Percentiles rank a stretch among this genome's conserved stretches.
Conservation (phyloP, 495 filamentous ascomycete genomes). For the Penicillium bovifimosum region DNA sequence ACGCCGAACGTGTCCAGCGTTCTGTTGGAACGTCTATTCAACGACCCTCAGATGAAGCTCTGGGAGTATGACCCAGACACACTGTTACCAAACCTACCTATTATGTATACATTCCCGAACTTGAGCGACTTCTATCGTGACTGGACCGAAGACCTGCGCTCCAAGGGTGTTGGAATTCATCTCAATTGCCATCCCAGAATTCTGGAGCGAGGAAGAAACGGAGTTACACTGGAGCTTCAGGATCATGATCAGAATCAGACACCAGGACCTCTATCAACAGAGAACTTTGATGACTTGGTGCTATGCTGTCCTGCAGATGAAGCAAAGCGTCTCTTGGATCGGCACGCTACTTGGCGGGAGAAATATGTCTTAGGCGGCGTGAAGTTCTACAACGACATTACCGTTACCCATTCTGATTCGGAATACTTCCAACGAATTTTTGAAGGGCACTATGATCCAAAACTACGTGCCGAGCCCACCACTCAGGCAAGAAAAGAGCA, state of each 20-base stretch:
- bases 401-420: slow-evolving; percentile 74
- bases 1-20: slow-evolving; percentile 70
- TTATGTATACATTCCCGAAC: slow-evolving; percentile 78
- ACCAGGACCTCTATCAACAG: slow-evolving; percentile 12
- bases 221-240: slow-evolving; percentile 41
- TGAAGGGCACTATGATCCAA: slow-evolving; percentile 58
- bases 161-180: slow-evolving; percentile 59
- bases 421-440: slow-evolving; percentile 72
- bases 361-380: slow-evolving; percentile 63
- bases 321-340: slow-evolving; percentile 58
- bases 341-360: slow-evolving; percentile 59
- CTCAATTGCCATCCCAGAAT: slow-evolving; percentile 59
- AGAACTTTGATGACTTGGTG: slow-evolving; percentile 66
- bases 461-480: slow-evolving; percentile 46
- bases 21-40: slow-evolving; percentile 69
- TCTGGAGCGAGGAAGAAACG: slow-evolving; percentile 49
- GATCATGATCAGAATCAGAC: background rate
- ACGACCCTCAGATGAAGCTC: slow-evolving; percentile 67
- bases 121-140: slow-evolving; percentile 64
- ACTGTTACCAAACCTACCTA: slow-evolving; percentile 63
- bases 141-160: slow-evolving; percentile 57
- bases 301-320: slow-evolving; percentile 67
- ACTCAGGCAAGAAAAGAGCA: slow-evolving; percentile 43
- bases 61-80: slow-evolving; percentile 71
- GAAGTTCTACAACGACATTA: slow-evolving; percentile 79